Base-by-base conservation (phyloP, 768 basidiomycete species). In the Pulveroboletus ravenelii region DNA sequence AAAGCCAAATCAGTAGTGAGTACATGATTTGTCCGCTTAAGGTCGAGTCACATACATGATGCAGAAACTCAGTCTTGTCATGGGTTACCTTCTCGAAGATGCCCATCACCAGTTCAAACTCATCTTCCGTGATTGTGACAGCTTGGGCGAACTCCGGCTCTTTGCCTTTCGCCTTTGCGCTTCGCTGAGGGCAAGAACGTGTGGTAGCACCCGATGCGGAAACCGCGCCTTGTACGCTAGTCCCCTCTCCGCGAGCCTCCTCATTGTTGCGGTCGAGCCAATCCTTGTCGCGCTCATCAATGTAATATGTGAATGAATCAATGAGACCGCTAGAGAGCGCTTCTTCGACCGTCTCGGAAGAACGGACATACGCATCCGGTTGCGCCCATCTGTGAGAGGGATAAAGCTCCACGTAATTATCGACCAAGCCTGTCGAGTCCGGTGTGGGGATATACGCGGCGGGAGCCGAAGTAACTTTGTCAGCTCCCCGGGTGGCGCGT, bases 31-130 rank as follows among this genome's bases (percentile, higher is more conserved):
- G 12, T 36, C 12, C 5, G 12, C 3, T 2, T 8, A 5, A 23
- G 1, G 13, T 27, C 10, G 2, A 38, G 23, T 39, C 39, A 81
- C 90, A 45, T 65, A 93, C 94, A 61, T 89, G 84, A 65, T 96
- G 93, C 6, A 98, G 76, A 67, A 84, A 92, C 55, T 93, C 92
- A 0, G 87, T 85, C 64, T 85, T 88, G 61, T 93, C 89, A 56
- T 94, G 89, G 30, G 93, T 91, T 39, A 86, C 77, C 62, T 87
- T 88, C 74, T 99, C 96, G 60, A 95, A 85, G 42, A 98, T 66
- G 18, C 91, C 91, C 93, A 97, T 95, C 50, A 95, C 82, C 54
- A 93, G 77, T 67, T 99, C 96, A 55, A 98, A 95, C 60, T 93
- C 87, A 59, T 96, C 92, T 62, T 96, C 94, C 3, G 82, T 76